These are phyloP conservation scores for Fraxinus albicans DNA, from an alignment of 305 asterid species.

Conservation along the genomic window DNA sequence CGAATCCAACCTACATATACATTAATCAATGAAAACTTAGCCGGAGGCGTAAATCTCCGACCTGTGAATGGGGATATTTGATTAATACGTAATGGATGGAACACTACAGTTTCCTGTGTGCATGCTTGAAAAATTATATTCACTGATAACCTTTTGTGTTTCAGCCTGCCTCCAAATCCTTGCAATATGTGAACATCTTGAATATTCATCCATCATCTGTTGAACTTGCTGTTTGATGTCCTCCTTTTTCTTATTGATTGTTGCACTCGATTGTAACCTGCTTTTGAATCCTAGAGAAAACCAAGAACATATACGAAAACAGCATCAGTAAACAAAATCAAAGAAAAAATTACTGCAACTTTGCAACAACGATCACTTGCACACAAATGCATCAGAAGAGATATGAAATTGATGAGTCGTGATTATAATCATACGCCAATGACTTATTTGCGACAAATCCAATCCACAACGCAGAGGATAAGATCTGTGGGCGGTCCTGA, in stretches of 20 bases:
- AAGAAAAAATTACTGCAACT: not conserved
- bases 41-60: not conserved
- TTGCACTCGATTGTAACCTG: slow-evolving; percentile 46
- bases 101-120: not conserved
- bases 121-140: not conserved
- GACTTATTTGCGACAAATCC: not conserved
- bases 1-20: slow-evolving; percentile 41
- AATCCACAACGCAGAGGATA: slow-evolving; percentile 20
- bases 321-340: not conserved
- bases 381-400: not conserved
- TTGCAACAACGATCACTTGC: not conserved
- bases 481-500: slow-evolving; percentile 14
- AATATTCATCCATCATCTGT: slow-evolving; percentile 24
- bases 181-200: slow-evolving; percentile 22
- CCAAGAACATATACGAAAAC: not conserved
- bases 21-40: not conserved
- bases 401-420: not conserved
- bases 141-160: slow-evolving; percentile 33
- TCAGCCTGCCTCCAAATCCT: slow-evolving; percentile 31
- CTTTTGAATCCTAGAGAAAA: slow-evolving; percentile 25
- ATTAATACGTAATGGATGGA: not conserved
- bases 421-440: not conserved
- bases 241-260: slow-evolving; percentile 36
- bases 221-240: slow-evolving; percentile 32
- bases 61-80: not conserved